Percentiles rank a stretch among this genome's conserved stretches.
Evolutionary conservation across 306 rosid species (phyloP).

Genomic region (Mimosa pudica): DNA sequence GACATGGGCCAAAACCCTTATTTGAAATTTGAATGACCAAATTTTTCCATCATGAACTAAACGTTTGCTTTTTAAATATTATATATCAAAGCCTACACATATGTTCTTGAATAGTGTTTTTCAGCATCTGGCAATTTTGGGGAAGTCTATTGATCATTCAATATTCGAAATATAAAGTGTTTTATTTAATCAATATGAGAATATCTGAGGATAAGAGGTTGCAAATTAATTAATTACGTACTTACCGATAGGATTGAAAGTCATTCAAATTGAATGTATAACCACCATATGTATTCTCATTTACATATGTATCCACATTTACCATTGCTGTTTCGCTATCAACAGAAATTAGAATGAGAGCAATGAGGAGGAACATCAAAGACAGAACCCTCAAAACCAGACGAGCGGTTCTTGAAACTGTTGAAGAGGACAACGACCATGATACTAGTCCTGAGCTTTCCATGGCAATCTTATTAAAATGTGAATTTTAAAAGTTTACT

Average conservation of each 20-base stretch:
- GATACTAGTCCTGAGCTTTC: neutral
- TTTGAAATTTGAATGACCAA: too few relatives aligned
- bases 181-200: too few relatives aligned
- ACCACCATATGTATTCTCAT: neutral
- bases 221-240: too few relatives aligned
- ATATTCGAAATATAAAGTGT: too few relatives aligned
- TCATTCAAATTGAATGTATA: conserved; percentile 34
- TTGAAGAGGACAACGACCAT: conserved; percentile 35
- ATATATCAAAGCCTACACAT: too few relatives aligned
- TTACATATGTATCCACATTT: neutral
- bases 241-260: conserved; percentile 47
- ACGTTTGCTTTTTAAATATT: too few relatives aligned
- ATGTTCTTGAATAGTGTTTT: too few relatives aligned
- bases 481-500: neutral
- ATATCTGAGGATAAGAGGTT: too few relatives aligned
- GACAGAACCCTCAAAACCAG: conserved; percentile 53
- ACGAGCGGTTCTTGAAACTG: conserved; percentile 40
- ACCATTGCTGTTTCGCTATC: neutral
- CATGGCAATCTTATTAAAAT: conserved; percentile 1
- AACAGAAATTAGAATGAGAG: conserved; percentile 51
- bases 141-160: too few relatives aligned
- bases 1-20: too few relatives aligned
- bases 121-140: too few relatives aligned
- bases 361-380: conserved; percentile 47
- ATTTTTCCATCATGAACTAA: too few relatives aligned